Percentiles rank a stretch among this genome's conserved stretches.
Conservation (phyloP, 257 asterid genomes). For the Echites panduratus region DNA sequence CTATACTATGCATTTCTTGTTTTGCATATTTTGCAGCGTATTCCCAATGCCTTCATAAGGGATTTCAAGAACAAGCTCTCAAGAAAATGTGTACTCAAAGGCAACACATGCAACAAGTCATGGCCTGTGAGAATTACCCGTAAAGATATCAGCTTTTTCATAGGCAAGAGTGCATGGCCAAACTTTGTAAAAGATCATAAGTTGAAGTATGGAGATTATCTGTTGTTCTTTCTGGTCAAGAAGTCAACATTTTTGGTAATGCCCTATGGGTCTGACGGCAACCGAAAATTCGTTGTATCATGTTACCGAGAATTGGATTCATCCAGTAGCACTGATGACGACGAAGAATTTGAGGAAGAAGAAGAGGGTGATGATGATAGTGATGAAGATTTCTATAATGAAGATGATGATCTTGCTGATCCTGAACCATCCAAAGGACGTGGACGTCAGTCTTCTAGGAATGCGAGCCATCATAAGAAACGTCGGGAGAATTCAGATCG, state of each 20-base stretch:
- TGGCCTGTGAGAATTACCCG: background rate
- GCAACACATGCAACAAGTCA: background rate
- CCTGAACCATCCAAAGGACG: too few relatives aligned
- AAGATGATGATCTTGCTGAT: background rate
- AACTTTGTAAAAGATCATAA: background rate
- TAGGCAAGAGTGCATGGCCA: conserved; percentile 5
- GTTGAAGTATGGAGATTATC: background rate
- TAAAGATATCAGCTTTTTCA: background rate
- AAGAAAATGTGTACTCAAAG: background rate
- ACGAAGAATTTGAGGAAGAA: background rate
- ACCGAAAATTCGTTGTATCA: background rate
- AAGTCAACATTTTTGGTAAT: background rate
- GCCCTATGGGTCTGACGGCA: background rate
- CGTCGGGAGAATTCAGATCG: too few relatives aligned
- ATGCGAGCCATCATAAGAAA: too few relatives aligned
- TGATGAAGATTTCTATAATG: background rate
- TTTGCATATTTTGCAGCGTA: background rate
- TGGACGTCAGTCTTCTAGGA: too few relatives aligned
- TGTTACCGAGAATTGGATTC: background rate
- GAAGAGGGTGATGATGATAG: background rate
- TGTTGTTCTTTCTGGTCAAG: background rate
- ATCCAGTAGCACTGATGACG: background rate
- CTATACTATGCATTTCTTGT: background rate
- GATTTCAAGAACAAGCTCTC: background rate
- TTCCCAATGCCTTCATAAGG: background rate